Conservation (phyloP, 2,329 filamentous ascomycete species). For the Diaporthe citri region DNA sequence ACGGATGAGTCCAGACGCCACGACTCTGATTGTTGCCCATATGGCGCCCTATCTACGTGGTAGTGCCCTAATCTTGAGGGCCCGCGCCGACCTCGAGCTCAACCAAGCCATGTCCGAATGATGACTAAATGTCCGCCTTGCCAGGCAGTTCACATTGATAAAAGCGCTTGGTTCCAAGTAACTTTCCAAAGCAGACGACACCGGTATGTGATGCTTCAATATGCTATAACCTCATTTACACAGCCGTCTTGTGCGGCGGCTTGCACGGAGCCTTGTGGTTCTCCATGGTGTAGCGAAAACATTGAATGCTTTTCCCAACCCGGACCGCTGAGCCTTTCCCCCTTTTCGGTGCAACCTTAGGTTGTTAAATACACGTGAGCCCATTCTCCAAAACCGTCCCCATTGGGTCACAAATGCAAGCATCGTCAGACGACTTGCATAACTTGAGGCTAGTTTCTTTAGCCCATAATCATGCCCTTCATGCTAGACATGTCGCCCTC, state of each 20-base stretch:
- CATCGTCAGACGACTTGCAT: slow-evolving; percentile 1
- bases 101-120: too few relatives aligned
- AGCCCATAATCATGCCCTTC: slow-evolving; percentile 81
- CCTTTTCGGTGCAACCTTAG: slow-evolving; percentile 29
- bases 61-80: too few relatives aligned
- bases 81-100: too few relatives aligned
- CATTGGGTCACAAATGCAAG: slow-evolving; percentile 24
- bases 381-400: slow-evolving; percentile 13
- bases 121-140: neutral
- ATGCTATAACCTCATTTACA: slow-evolving; percentile 37
- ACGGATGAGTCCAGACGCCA: too few relatives aligned
- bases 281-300: slow-evolving; percentile 31
- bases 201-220: slow-evolving; percentile 36
- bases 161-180: neutral
- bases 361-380: slow-evolving; percentile 37
- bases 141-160: neutral
- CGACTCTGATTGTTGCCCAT: neutral
- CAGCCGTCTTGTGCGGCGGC: slow-evolving; percentile 26
- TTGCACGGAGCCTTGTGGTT: slow-evolving; percentile 13
- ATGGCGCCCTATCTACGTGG: too few relatives aligned
- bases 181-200: slow-evolving; percentile 19
- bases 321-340: slow-evolving; percentile 32
- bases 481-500: slow-evolving; percentile 93
- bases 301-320: slow-evolving; percentile 39
- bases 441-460: slow-evolving; percentile 46